Evolutionary conservation across 164 flowering plant species (phyloP), one percentile per base, ranked within the genome.

Genomic region (Magnolia changhungtana): DNA sequence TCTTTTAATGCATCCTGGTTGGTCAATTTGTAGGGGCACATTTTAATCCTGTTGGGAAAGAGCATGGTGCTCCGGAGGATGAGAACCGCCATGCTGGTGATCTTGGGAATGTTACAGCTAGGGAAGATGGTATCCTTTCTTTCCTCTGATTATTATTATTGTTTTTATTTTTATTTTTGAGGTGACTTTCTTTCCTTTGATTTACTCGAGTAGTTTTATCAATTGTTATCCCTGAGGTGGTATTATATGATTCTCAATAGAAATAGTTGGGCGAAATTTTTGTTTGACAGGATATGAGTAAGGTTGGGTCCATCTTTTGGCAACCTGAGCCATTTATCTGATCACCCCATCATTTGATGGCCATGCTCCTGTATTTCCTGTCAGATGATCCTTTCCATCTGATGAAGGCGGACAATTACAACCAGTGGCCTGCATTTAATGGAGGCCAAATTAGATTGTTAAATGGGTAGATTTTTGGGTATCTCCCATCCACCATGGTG

Each of bases 1-100:
- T 55, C 27, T 75, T 18, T 51, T 59, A 37, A 76, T 74, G 67
- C 16, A 69, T 67, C n/a, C 24, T 81, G 21, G 1, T 73, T 71
- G 59, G 74, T 74, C 7, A 79, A 45, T 78, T 75, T 83, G 69
- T 75, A 83, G 86, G 86, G 29, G 95, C 99, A 31, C 99, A 96
- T 79, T 96, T 83, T 73, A 94, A 96, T 75, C 99, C 99, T 78
- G 85, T 77, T 82, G 89, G 87, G 74, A 89, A 92, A 74, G 92
- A 87, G 69, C 99, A 96, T 82, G 99, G 99, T 81, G 94, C 97
- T 65, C 99, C 99, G 74, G 88, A 88, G 14, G 99, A 94, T 76
- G 96, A 86, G 67, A 78, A 29, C 74, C 99, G 99, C 70, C 99
- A 96, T 88, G 99, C 96, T 78, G 99, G 99, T 87, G 99, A 96